Evolutionary conservation across 2,329 filamentous ascomycete species (phyloP).

Genomic region (Xylaria sp.): DNA sequence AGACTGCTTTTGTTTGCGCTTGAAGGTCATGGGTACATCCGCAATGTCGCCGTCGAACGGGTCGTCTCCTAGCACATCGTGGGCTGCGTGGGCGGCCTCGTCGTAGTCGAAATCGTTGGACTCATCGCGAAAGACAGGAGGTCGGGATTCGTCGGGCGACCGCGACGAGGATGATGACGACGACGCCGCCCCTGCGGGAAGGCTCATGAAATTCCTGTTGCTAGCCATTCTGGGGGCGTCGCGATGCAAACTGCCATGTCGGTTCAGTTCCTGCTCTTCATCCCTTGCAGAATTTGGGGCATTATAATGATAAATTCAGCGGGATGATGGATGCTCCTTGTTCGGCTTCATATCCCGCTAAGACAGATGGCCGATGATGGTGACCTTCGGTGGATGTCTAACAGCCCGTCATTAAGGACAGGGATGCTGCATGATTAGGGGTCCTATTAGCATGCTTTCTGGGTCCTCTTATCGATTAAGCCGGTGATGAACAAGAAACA

Average conservation of each 20-base stretch:
- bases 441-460: constrained; percentile 4
- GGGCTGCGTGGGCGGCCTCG: constrained; percentile 44
- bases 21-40: constrained; percentile 71
- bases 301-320: background rate
- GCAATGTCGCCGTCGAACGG: constrained; percentile 63
- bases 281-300: constrained; percentile 3
- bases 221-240: constrained; percentile 47
- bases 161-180: constrained; percentile 42
- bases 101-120: constrained; percentile 44
- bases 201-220: constrained; percentile 47
- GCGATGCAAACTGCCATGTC: constrained; percentile 47
- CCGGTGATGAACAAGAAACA: too few relatives aligned
- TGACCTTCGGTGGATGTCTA: background rate
- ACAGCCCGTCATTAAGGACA: constrained; percentile 17
- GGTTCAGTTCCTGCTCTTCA: constrained; percentile 26
- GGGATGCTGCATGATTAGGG: constrained; percentile 26
- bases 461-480: constrained; percentile 23
- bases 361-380: constrained; percentile 8
- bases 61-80: constrained; percentile 63
- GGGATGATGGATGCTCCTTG: background rate
- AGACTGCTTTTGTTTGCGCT: constrained; percentile 71
- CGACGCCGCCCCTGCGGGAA: constrained; percentile 45
- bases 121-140: constrained; percentile 50
- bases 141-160: constrained; percentile 40
- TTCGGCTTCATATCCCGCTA: constrained; percentile 15